Base-by-base conservation (phyloP, 768 basidiomycete genomes). In the Termitomyces titanicus region DNA sequence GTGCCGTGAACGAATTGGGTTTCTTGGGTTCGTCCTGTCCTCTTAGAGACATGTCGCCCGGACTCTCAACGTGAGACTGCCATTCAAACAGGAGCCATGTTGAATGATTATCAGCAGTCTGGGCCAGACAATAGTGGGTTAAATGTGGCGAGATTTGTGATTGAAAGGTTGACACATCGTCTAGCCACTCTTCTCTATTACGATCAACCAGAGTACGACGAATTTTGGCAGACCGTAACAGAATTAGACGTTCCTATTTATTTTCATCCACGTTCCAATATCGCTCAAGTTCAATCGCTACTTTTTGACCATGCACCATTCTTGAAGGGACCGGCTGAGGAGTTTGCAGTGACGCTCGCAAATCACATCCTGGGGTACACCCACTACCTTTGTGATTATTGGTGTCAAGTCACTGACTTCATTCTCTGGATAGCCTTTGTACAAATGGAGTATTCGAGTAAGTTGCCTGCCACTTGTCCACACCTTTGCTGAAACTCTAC, bases 81-180 rank as follows among this genome's bases (percentile, higher is more conserved):
- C 1, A 37, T 24, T 12, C 11, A 18, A 5, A 43, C 46, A 72
- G 71, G 75, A 8, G 75, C 70, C 11, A 53, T 78, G 54, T 25
- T 77, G 17, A 78, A 78, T 47, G 75, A 78, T 54, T 78, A 72
- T 61, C 76, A 78, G 45, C 72, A 77, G 55, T 72, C 74, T 3
- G 75, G 75, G 9, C 48, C 71, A 3, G 69, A 77, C 51, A 71
- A 73, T 20, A 58, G 74, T 74, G 22, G 58, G 66, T 60, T 5
- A 5, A 35, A 17, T 13, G 37, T 17, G 29, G 13, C 3, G 5
- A 31, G 13, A 27, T 18, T 12, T 27, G 10, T 2, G 7, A 18
- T 15, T 25, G 1, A 15, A 27, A 11, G 1, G 25, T 60, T 50
- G 15, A 35, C 15, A n/a, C 25, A 34, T 42, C 24, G 7, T 33